Conservation (phyloP, 2,329 filamentous ascomycete species). For the Aspergillus thermomutatus region DNA sequence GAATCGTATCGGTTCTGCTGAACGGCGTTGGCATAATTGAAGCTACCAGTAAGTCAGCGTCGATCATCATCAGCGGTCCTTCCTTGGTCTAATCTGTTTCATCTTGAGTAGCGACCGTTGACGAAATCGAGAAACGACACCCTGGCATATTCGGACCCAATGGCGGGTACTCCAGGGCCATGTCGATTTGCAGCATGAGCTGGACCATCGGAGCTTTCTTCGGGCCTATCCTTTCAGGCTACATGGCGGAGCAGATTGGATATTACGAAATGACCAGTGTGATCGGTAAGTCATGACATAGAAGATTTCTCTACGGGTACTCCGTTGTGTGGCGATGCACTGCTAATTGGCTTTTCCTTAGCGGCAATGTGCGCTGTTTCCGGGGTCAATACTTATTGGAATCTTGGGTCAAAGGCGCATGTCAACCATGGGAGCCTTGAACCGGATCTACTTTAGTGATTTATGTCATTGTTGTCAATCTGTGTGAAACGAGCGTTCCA, state of each 20-base stretch:
- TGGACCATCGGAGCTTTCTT: constrained; percentile 23
- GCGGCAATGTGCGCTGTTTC: constrained; percentile 16
- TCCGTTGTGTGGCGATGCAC: neutral
- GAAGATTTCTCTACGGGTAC: neutral
- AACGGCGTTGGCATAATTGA: constrained; percentile 29
- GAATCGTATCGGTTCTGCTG: constrained; percentile 21
- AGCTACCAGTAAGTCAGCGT: constrained; percentile 24
- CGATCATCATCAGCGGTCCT: neutral
- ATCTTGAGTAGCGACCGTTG: constrained; percentile 14
- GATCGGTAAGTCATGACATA: constrained; percentile 14
- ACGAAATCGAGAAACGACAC: constrained; percentile 16
- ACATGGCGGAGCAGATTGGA: constrained; percentile 16
- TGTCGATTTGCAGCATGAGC: constrained; percentile 23
- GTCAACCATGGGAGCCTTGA: constrained; percentile 1
- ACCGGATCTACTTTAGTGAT: neutral
- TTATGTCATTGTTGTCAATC: neutral
- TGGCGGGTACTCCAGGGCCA: constrained; percentile 23
- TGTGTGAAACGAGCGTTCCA: no score
- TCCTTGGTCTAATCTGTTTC: neutral
- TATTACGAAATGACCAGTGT: constrained; percentile 21
- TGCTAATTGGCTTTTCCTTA: constrained; percentile 1
- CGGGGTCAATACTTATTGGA: constrained; percentile 4
- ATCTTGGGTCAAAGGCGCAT: neutral
- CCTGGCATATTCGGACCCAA: constrained; percentile 25
- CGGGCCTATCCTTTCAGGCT: constrained; percentile 20